Evolutionary conservation across 768 basidiomycete genomes (phyloP).

Genomic region (Mycena galericulata): DNA sequence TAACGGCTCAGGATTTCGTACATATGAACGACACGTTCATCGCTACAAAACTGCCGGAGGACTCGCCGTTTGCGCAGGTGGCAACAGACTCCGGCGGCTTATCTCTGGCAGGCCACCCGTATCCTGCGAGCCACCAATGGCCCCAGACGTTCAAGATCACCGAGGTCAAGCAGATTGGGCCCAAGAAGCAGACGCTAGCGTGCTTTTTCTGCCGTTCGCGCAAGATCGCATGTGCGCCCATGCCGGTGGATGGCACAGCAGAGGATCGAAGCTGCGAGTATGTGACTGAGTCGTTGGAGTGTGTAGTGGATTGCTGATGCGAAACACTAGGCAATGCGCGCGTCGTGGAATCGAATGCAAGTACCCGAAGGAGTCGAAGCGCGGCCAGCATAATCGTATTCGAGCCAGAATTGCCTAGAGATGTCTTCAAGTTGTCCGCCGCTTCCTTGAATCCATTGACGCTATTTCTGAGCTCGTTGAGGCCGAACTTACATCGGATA

Average conservation of each 20-base stretch:
- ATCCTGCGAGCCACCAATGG: constrained; percentile 16
- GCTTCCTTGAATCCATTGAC: too few relatives aligned
- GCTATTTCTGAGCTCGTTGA: too few relatives aligned
- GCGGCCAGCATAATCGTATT: constrained; percentile 22
- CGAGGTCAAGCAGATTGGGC: constrained; percentile 26
- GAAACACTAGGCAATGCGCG: constrained; percentile 11
- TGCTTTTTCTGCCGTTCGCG: constrained; percentile 24
- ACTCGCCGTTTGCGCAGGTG: constrained; percentile 5
- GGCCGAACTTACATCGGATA: too few relatives aligned
- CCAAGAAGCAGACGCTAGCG: constrained; percentile 21
- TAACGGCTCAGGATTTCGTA: not conserved
- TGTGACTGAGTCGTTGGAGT: not conserved
- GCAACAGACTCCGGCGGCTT: not conserved
- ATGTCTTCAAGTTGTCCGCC: not conserved
- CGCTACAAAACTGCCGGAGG: constrained; percentile 5
- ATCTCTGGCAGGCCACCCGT: constrained; percentile 13
- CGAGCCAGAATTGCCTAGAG: not conserved
- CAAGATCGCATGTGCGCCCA: constrained; percentile 15
- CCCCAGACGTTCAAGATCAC: constrained; percentile 27
- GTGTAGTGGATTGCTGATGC: not conserved
- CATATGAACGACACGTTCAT: constrained; percentile 21
- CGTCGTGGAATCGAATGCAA: constrained; percentile 10
- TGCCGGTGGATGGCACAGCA: constrained; percentile 1
- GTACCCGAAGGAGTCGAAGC: constrained; percentile 16
- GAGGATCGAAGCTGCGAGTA: constrained; percentile 20